These are phyloP conservation scores for Cyclotella kingstonii DNA, from an alignment of 108 stramenopile species.

Conservation along the genomic window DNA sequence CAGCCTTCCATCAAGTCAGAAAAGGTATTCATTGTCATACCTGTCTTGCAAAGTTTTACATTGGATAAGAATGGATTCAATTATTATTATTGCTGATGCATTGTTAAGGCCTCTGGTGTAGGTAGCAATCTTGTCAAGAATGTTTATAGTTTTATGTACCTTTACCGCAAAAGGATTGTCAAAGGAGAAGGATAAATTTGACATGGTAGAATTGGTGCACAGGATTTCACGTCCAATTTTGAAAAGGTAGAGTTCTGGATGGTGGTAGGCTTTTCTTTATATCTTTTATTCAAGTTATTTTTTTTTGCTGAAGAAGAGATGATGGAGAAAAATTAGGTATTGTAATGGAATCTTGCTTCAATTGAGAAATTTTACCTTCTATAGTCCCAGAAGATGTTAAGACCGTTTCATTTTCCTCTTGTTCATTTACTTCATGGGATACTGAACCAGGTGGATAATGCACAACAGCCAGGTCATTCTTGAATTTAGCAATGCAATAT, in stretches of 20 bases:
- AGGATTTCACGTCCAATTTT: neutral
- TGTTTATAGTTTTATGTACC: conserved; percentile 22
- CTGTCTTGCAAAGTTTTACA: conserved; percentile 44
- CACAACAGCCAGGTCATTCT: neutral
- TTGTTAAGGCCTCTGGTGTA: neutral
- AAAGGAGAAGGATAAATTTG: neutral
- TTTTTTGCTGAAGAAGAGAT: no score
- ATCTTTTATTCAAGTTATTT: no score
- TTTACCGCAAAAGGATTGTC: conserved; percentile 33
- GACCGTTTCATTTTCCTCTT: no score
- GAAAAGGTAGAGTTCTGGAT: no score
- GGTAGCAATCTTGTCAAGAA: neutral
- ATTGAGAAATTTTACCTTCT: no score
- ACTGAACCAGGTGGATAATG: neutral
- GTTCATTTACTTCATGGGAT: neutral
- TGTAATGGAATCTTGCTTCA: no score
- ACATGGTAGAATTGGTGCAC: conserved; percentile 3
- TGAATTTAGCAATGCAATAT: conserved; percentile 24
- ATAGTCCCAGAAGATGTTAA: no score
- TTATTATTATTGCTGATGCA: neutral
- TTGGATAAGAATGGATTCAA: conserved; percentile 42
- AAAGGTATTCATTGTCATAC: neutral
- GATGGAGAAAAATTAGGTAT: no score
- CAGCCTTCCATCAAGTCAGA: no score
- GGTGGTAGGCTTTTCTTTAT: no score